Evolutionary conservation across 2,329 filamentous ascomycete genomes (phyloP), one percentile per base, ranked within the genome.

Genomic region (Nigrospora sphaerica): DNA sequence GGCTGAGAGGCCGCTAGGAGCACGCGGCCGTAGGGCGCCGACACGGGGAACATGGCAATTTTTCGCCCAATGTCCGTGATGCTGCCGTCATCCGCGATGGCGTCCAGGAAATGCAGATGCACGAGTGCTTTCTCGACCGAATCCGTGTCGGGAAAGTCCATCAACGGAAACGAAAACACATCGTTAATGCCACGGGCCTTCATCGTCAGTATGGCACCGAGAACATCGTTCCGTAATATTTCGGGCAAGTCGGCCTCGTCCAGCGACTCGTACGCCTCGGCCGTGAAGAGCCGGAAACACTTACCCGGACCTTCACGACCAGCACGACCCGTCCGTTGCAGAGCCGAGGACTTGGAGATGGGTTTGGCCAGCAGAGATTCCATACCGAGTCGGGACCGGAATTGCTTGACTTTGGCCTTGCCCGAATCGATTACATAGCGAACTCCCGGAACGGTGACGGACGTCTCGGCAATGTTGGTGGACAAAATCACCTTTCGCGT

Each of bases 381-480:
- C 60, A 98, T 83, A 6, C 90, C 91, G 0, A 97, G 75, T 1
- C 84, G 78, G 14, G 86, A 80, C 13, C 91, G 85, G 62, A 90
- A 98, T 54, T 95, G 86, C 67, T 96, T 96, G 53, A 95, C 79
- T 62, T 98, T 98, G 10, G 87, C 88, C 59, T 96, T 96, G 39
- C 93, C 93, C 46, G 87, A 87, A 61, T 98, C 93, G 17, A 98
- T 78, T 11, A 98, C 92, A 56, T 86, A 93, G 5, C 88, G 81
- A 7, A 98, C 90, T 2, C 93, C 93, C 0, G 92, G 86, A 0
- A 98, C 91, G 0, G 93, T 98, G 49, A 98, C 87, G 1, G 93
- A 97, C 0, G 93, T 97, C 64, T 98, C 93, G n/a, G 93, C 93
- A 57, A 98, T 97, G 59, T 98, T 98, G 13, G 93, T 98, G 0